Evolutionary conservation across 192 early-diverging fungal species (phyloP), one percentile per base, ranked within the genome.

Genomic region (Coemansia furcata): DNA sequence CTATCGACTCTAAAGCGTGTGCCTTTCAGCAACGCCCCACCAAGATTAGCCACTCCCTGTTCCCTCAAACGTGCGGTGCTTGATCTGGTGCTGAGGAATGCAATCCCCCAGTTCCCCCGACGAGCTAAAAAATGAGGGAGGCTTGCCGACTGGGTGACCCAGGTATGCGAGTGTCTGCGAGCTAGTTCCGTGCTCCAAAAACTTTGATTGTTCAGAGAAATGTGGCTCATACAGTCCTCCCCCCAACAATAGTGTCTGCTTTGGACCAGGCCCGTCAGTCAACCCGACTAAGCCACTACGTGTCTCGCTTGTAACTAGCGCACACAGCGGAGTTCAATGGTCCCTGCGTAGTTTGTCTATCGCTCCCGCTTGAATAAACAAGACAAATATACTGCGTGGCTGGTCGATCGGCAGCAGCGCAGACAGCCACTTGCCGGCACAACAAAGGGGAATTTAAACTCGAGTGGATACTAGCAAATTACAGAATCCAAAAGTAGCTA

Each of bases 331-430:
- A 57, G 54, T 17, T 57, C 54, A 57, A 57, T 57, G 54, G 30
- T 57, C 54, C 54, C 54, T 57, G 54, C 54, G 50, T 54, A 12
- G 54, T 32, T 32, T 57, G 6, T 30, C 17, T 57, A 6, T 15
- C 15, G 30, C 30, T 57, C 26, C 32, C 12, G 50, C 10, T 9
- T 14, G 50, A 30, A 30, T n/a, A 47, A 50, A 23, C 7, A 21
- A 23, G 8, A 26, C 23, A 26, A 26, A 19, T 57, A 17, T 33
- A 57, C 29, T n/a, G 12, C 12, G 54, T 57, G 54, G 54, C 54
- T 57, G 29, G 54, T 57, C 54, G 54, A 57, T 57, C 54, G 54
- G 30, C 54, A 57, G 30, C 54, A 32, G 54, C 54, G 54, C 54
- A 33, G 15, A 33, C 54, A 57, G 54, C 30, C 54, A 57, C 50